Evolutionary conservation across 2,329 filamentous ascomycete species (phyloP), one percentile per base, ranked within the genome.

Genomic region (Cordyceps pruinosa): DNA sequence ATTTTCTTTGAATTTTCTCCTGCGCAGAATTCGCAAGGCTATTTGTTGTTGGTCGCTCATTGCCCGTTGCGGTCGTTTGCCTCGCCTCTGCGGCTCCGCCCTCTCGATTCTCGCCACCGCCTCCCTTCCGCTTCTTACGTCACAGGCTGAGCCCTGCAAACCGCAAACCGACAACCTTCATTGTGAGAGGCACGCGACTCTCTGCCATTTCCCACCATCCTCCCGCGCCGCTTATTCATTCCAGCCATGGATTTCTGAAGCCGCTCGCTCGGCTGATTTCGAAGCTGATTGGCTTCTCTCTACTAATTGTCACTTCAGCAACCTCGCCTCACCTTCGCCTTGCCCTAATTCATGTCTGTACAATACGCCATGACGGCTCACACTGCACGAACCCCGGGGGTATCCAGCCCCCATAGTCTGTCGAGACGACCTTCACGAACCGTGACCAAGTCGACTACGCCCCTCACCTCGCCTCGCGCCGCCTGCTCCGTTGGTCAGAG

Each of bases 401-500:
- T 45, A 13, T 50, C 56, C n/a, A 58, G 54, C 37, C 50, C 55
- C 21, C 53, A 53, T 54, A 23, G 47, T 50, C 15, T 49, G 21
- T 49, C 57, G 13, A 58, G 35, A 56, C 53, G 57, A 26, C n/a
- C 47, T 26, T 46, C 47, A 50, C 57, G 52, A 42, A 56, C 39
- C 13, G n/a, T 45, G 19, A 68, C 69, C 58, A 79, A 74, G 60
- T 67, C 77, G 5, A 72, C 73, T 12, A 83, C 82, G 1, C 82
- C 84, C 3, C 58, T 75, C 42, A 72, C 77, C 15, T 83, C 82
- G 6, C 78, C 81, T 44, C 74, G 76, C 50, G 71, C 74, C 60
- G 73, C 78, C 19, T 75, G 77, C 59, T 81, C 83, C 2, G 79
- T 79, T 49, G 80, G 81, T 61, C 81, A 85, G 66, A 68, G 75